Evolutionary conservation across 2,329 filamentous ascomycete species (phyloP), one percentile per base, ranked within the genome.

Genomic region (Alternaria gansuensis): DNA sequence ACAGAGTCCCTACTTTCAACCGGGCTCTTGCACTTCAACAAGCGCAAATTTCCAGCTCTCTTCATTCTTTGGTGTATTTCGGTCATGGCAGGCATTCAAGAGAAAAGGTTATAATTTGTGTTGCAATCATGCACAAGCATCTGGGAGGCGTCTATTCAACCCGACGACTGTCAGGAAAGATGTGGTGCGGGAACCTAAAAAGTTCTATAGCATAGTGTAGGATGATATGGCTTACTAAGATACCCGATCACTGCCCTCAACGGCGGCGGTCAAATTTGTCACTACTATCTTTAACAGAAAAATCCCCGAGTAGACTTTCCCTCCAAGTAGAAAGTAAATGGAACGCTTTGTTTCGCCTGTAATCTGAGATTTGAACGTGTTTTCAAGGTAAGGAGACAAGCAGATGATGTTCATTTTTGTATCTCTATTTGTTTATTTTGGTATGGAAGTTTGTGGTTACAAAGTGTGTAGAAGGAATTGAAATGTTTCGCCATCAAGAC

Each of bases 91-190:
- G 29, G 14, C 14, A 23, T 26, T 28, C 14, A 24, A n/a, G 37
- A 24, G 8, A 37, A 44, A 13, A 24, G 11, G 31, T 54, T n/a
- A 23, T 29, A 17, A 17, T 28, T 39, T 40, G 50, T 21, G 49
- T 21, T n/a, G 33, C 50, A 56, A 37, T 54, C 51, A 57, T 50
- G 39, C 36, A 62, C 51, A 48, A 67, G 72, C 72, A 71, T 73
- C 54, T 66, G 65, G 66, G 67, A 72, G 74, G 74, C 73, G 75
- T 77, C 75, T 63, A 69, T 77, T 77, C 75, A 77, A 77, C 75
- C 74, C 71, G 72, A 77, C 75, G 74, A 70, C 74, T 69, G 49
- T 72, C 62, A 74, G 61, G 66, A 72, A 61, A 63, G 54, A 64
- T 59, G 65, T 49, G 34, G 46, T 36, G 46, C 36, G 31, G 51